Percentiles rank a stretch among this genome's conserved stretches.
Evolutionary conservation across 2,329 filamentous ascomycete genomes (phyloP).

Genomic region (Trichoderma sp.): DNA sequence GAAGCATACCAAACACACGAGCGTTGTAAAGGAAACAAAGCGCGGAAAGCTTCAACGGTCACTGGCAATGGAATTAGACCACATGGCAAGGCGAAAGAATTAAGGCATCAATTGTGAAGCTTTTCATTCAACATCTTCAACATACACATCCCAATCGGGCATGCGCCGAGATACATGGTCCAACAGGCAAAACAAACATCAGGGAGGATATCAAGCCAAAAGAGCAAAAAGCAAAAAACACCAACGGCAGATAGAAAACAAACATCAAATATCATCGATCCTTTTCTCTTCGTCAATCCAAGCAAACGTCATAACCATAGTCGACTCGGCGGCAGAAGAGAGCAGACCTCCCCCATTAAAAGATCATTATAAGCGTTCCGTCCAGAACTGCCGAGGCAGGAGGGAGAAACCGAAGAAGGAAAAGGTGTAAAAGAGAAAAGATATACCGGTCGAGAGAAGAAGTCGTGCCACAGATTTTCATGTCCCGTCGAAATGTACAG

Average conservation of each 20-base stretch:
- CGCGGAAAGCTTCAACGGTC: background rate
- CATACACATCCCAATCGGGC: background rate
- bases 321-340: slow-evolving; percentile 20
- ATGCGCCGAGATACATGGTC: slow-evolving; percentile 15
- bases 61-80: background rate
- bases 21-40: background rate
- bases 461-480: slow-evolving; percentile 1
- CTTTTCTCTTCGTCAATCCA: slow-evolving; percentile 26
- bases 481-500: slow-evolving; percentile 17
- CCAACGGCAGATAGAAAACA: background rate
- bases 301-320: slow-evolving; percentile 25
- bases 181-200: slow-evolving; percentile 11
- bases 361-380: slow-evolving; percentile 27
- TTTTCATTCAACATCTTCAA: slow-evolving; percentile 15
- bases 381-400: slow-evolving; percentile 15
- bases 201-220: slow-evolving; percentile 20
- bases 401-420: background rate
- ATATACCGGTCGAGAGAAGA: slow-evolving; percentile 9
- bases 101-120: background rate
- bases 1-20: too few relatives aligned
- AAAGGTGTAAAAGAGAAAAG: slow-evolving; percentile 3
- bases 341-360: slow-evolving; percentile 28
- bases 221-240: background rate
- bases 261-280: slow-evolving; percentile 17
- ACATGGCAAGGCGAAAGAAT: background rate